phyloP scores from a whole-genome alignment of 495 filamentous ascomycete genomes.

The Aspergillus bertholletiae region DNA sequence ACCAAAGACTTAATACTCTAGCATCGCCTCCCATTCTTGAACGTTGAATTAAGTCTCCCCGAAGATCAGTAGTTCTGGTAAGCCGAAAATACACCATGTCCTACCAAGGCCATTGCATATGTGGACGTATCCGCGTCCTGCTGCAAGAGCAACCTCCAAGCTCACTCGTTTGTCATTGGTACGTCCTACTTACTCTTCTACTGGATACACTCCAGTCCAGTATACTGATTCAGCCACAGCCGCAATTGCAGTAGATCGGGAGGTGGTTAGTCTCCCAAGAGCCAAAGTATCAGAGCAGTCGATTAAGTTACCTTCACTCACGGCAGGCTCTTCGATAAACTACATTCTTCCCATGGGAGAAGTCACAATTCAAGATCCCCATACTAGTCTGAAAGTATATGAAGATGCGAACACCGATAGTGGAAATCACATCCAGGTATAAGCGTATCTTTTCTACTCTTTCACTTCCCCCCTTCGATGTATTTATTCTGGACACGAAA shows the following conservation, averaged over 20 bases:
- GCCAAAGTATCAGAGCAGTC: no score
- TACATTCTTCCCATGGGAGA: background rate
- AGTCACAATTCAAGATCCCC: background rate
- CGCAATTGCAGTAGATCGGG: background rate
- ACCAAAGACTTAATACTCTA: no score
- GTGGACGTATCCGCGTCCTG: background rate
- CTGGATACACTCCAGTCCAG: background rate
- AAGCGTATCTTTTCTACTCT: background rate
- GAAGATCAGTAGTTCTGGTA: background rate
- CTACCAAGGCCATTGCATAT: slow-evolving; percentile 2
- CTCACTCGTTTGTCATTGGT: slow-evolving; percentile 4
- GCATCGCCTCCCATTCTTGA: background rate
- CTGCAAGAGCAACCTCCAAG: background rate
- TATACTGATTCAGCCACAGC: background rate
- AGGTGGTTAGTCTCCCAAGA: background rate
- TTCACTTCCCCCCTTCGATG: background rate
- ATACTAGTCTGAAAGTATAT: background rate
- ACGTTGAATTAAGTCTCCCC: background rate
- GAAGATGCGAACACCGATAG: background rate
- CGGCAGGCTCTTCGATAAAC: background rate
- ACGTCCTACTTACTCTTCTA: background rate
- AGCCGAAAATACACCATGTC: background rate
- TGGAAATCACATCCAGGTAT: background rate
- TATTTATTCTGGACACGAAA: background rate
- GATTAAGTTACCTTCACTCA: no score